Base-by-base conservation (phyloP, 164 flowering plant genomes). In the Chimonanthus salicifolius region DNA sequence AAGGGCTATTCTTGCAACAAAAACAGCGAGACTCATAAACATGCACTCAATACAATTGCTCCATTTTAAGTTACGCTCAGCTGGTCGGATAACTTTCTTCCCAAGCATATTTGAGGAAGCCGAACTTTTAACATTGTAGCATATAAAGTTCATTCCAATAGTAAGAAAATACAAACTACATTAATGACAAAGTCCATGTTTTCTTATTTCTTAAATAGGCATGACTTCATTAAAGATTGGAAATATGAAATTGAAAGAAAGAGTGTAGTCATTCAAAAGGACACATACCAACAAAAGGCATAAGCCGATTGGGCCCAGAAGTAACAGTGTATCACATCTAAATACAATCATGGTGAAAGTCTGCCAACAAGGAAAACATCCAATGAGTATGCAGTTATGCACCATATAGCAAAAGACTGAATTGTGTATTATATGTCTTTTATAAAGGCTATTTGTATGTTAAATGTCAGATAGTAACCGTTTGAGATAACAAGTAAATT, bases 261-360 rank as follows among this genome's bases (percentile, higher is more conserved):
- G 60, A n/a, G 60, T 13, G 60, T 6, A 49, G 2, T 6, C 51
- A 49, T 49, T 49, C 7, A 49, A 49, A 3, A n/a, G 13, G 49
- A 10, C 72, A 80, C 93, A 33, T 84, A 95, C 99, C 98, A 96
- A 75, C 82, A 96, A 81, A 74, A 96, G 85, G 77, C 78, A 82
- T 48, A 93, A 79, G 69, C 94, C 97, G 75, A 96, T 78, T 76
- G 98, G 97, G 47, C 92, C 68, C 79, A 91, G 85, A 67, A 96
- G 94, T 68, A 94, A 74, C 75, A 94, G 72, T 67, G 88, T 85
- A 74, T 96, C 99, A 73, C 99, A 96, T 91, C 99, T 82, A 77
- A 96, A 93, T 77, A 92, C 69, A n/a, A 88, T 20, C 74, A 94
- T 88, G 44, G 95, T 92, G 81, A 89, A 89, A 76, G 93, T 83